Base-by-base conservation (phyloP, 1,284 basidiomycete genomes). In the Microbotryomycetes sp. region DNA sequence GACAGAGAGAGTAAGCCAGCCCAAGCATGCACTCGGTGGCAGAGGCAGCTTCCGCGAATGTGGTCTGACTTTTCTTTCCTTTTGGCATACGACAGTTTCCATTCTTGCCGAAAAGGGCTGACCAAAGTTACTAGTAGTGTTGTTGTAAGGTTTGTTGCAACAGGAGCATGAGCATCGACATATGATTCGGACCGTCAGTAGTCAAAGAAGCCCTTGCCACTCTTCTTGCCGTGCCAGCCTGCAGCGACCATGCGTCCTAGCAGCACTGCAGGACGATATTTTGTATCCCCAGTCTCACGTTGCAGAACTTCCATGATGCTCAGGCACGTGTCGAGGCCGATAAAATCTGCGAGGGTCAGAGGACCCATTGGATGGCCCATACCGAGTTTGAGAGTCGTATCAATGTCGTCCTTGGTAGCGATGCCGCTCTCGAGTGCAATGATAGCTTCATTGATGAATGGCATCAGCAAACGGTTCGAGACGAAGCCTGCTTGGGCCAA, bases 181-280 rank as follows among this genome's bases (percentile, higher is more conserved):
- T n/a, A n/a, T n/a, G n/a, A n/a, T n/a, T n/a, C n/a, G n/a, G n/a
- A n/a, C 9, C 19, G 9, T 52, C 50, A 52, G 65, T 79, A 80
- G 63, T 91, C 87, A 72, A 93, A 94, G 77, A 94, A 69, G 12
- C 68, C 68, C 31, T 62, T 58, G 3, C 89, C 87, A 63, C 82
- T 87, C 80, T 93, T 97, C 80, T 83, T 87, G n/a, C 93, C 93
- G 60, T 87, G 81, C 89, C 90, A 97, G 46, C 89, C 88, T 19
- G 93, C 94, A 74, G 97, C 90, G 9, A 97, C 93, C 93, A 97
- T 97, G 36, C 91, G 81, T 69, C 92, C 88, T 12, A 97, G 81
- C 26, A 97, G 80, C 25, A 93, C 82, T 56, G 88, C 87, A 0
- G 93, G 92, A n/a, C 93, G 83, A 76, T 97, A 97, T 77, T 97